Evolutionary conservation across 176 grass and related monocot genomes (phyloP), one percentile per base, ranked within the genome.

Genomic region (Secale cereale): DNA sequence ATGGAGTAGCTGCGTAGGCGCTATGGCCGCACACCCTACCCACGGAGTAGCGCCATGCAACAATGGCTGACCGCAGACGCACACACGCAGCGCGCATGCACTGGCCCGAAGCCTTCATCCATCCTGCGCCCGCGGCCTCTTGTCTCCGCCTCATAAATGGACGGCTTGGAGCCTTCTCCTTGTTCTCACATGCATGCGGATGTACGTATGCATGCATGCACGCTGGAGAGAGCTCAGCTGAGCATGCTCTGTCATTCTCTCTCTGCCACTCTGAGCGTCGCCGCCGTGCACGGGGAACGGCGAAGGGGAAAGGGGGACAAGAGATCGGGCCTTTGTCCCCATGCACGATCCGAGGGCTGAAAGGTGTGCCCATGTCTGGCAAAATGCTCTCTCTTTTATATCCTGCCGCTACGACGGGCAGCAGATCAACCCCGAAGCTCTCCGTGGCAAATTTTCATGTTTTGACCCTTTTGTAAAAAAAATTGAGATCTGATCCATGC

Each of bases 281-380:
- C 77, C 63, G 46, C 68, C 76, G 33, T 28, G 78, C 86, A 74
- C 79, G 59, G 92, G 92, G 85, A 95, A 89, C 50, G 40, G 88
- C 63, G 56, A 75, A 70, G 75, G 48, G 39, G 75, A 59, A 25
- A 2, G 41, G 83, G 88, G 33, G 90, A 91, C 92, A 91, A 80
- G 73, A 90, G 79, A 95, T 93, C 91, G 73, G 67, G 62, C 80
- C 87, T 67, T 70, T 91, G 85, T 91, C 88, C 79, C 87, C 85
- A 86, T 84, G 80, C 88, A 78, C 31, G 56, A 82, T 77, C 89
- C 26, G 16, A 81, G 59, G 32, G 30, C 69, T 32, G 76, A 86
- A 63, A 65, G 26, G 25, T 29, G 22, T 23, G 40, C 17, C 46
- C 45, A 7, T 64, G 30, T 63, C 73, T 78, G 74, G 7, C 23